A percentile compares a stretch with the other conserved stretches of the same genome.
Conservation (phyloP, 1,284 basidiomycete species). For the Apiotrichum domesticum region DNA sequence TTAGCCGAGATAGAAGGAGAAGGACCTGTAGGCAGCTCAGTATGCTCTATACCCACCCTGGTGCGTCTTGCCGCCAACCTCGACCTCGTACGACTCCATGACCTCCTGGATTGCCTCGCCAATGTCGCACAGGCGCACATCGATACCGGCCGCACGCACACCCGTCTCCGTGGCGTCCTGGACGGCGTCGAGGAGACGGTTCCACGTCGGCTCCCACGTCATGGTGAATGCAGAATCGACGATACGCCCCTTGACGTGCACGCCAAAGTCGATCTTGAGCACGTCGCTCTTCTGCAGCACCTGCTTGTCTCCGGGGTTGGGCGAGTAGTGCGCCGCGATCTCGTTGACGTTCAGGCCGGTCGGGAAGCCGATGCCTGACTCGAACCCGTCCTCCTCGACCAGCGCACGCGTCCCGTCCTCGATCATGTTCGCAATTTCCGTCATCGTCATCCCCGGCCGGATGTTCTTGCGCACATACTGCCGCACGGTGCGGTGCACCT, state of each 20-base stretch:
- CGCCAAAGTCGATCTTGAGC: conserved; percentile 94
- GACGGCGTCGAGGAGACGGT: conserved; percentile 83
- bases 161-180: conserved; percentile 91
- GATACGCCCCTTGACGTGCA: conserved; percentile 93
- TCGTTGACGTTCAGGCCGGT: conserved; percentile 92
- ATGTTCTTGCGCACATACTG: conserved; percentile 72
- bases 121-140: conserved; percentile 87
- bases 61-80: conserved; percentile 74
- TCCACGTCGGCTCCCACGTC: conserved; percentile 80
- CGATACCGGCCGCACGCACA: conserved; percentile 87
- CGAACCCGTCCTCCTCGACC: conserved; percentile 81
- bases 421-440: conserved; percentile 87
- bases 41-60: conserved; percentile 55
- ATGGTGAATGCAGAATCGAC: conserved; percentile 94
- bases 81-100: conserved; percentile 98
- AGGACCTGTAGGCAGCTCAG: background rate
- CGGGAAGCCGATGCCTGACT: conserved; percentile 85
- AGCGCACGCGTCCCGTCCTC: conserved; percentile 85
- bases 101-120: conserved; percentile 93
- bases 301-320: conserved; percentile 87
- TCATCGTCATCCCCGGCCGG: conserved; percentile 90
- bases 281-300: conserved; percentile 81
- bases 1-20: background rate
- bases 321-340: conserved; percentile 94
- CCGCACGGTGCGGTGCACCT: conserved; percentile 94